Base-by-base conservation (phyloP, 208 protist genomes). In the Trypanosoma conorhini region DNA sequence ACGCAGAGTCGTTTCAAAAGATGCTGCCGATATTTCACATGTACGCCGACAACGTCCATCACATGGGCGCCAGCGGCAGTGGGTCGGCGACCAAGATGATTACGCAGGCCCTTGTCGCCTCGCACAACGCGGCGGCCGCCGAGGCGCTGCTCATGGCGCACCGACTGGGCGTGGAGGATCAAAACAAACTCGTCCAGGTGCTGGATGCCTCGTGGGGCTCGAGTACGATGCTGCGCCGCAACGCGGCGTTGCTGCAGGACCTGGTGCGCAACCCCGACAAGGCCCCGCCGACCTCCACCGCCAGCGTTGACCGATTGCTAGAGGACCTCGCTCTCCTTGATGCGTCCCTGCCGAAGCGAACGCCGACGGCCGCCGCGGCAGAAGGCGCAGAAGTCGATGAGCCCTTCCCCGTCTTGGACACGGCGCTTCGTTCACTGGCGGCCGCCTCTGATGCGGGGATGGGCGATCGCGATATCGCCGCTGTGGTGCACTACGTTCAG, bases 221-320 rank as follows among this genome's bases (percentile, higher is more conserved):
- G 7, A 94, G 87, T 78, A 94, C 87, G 52, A 95, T 95, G 88
- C 83, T 95, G 72, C 87, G 90, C 31, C 85, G 92, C 58, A 94
- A 92, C 76, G 89, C 87, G 4, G 73, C 83, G 31, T 81, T 82
- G 24, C 89, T 95, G 89, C 87, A 94, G 79, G 82, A 93, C 57
- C 78, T 94, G 21, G 71, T 97, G 58, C 83, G 87, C 50, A 89
- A 86, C 63, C 88, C 87, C 0, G 89, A 92, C 46, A 89, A 82
- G 61, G 52, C 87, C 30, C 75, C 88, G 5, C 86, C 86, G 21
- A 70, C 81, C 22, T 89, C 84, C 24, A 74, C 81, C 9, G 72
- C 81, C 42, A 86, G 63, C 56, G 79, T 96, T 5, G 79, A 92
- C 46, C 74, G 68, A 38, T 67, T 96, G 19, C 72, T 94, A n/a